These are phyloP conservation scores for Colletotrichum tropicicola DNA, from an alignment of 2,329 filamentous ascomycete genomes.

Conservation along the genomic window DNA sequence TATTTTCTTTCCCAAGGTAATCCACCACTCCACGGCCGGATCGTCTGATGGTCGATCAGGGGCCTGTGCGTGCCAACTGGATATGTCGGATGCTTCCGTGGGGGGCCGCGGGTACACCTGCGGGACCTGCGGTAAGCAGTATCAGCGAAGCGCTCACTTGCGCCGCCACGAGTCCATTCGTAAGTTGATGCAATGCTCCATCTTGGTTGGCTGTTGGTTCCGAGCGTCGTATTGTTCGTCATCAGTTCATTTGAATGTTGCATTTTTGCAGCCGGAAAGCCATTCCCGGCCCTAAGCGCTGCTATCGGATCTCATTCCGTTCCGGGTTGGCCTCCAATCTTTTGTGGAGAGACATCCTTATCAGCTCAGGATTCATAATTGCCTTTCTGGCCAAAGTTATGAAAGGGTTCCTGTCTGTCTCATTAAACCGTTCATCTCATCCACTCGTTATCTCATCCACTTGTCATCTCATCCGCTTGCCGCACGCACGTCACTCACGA, in stretches of 20 bases:
- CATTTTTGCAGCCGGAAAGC: no score
- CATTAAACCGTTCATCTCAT: background rate
- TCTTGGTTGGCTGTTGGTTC: background rate
- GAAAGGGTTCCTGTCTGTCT: background rate
- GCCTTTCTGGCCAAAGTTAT: background rate
- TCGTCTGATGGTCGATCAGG: no score
- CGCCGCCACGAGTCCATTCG: conserved; percentile 38
- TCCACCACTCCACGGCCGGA: no score
- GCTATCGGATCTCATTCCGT: background rate
- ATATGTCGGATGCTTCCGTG: conserved; percentile 7
- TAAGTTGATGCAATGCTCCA: conserved; percentile 15
- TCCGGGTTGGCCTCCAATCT: no score
- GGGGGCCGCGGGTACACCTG: conserved; percentile 22
- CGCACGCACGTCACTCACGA: background rate
- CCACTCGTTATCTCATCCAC: background rate
- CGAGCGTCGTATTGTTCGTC: no score
- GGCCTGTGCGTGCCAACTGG: no score
- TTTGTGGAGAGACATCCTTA: no score
- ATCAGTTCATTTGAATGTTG: no score
- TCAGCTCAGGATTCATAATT: no score
- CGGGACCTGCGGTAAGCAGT: conserved; percentile 36
- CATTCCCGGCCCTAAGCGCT: background rate
- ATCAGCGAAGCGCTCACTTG: conserved; percentile 37
- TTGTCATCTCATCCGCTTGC: background rate
- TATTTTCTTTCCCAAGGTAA: no score